A percentile compares a stretch with the other conserved stretches of the same genome.
phyloP scores from a whole-genome alignment of 2,329 filamentous ascomycete species.

The Aspergillus latus region DNA sequence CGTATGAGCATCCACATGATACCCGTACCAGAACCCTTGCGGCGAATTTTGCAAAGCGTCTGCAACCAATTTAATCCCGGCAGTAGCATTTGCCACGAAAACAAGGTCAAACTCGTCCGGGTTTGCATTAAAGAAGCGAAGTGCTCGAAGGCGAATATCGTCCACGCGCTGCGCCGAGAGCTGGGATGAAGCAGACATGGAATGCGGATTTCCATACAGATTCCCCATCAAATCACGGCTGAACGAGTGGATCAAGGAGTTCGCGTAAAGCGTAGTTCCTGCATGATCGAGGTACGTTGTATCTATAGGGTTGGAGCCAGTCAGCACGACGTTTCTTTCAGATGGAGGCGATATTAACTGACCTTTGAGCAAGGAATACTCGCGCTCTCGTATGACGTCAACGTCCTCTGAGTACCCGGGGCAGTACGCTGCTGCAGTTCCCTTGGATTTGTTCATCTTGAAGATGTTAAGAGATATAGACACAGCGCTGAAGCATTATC shows the following conservation, averaged over 20 bases:
- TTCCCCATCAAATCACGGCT: conserved; percentile 73
- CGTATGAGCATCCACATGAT: conserved; percentile 82
- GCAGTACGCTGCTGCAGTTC: conserved; percentile 17
- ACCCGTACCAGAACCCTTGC: conserved; percentile 75
- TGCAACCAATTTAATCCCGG: conserved; percentile 80
- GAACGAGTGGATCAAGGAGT: conserved; percentile 77
- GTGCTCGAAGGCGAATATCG: conserved; percentile 66
- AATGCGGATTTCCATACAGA: conserved; percentile 90
- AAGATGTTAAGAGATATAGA: background rate
- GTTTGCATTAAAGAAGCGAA: conserved; percentile 78
- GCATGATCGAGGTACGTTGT: conserved; percentile 89
- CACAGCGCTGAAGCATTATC: background rate
- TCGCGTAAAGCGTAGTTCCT: conserved; percentile 81
- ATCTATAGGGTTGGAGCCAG: conserved; percentile 48
- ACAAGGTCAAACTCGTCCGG: conserved; percentile 81
- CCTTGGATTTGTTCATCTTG: conserved; percentile 1
- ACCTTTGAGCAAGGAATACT: conserved; percentile 51
- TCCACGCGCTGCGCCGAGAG: conserved; percentile 73
- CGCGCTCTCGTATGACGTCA: conserved; percentile 46
- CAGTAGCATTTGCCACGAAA: conserved; percentile 90
- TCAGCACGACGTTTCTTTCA: background rate
- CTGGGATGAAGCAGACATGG: conserved; percentile 77
- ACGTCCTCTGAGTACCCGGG: conserved; percentile 47
- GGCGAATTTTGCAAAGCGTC: conserved; percentile 69
- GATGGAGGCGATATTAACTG: conserved; percentile 6